Evolutionary conservation across 768 basidiomycete species (phyloP).

Genomic region (Dioszegia hungarica): DNA sequence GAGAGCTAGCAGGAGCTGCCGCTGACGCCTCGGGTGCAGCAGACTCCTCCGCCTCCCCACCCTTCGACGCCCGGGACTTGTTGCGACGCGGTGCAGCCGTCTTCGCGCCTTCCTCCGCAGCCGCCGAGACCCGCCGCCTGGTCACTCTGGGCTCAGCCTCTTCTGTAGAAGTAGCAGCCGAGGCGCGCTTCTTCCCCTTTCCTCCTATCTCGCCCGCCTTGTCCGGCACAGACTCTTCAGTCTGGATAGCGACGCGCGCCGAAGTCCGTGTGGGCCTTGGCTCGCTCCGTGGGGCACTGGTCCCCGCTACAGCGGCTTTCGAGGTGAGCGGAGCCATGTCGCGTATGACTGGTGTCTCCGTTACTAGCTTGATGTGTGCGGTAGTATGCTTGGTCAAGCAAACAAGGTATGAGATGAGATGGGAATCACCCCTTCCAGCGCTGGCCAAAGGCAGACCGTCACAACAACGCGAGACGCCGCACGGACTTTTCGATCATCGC

Average conservation of each 20-base stretch:
- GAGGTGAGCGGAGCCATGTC: no score
- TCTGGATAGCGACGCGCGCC: background rate
- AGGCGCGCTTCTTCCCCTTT: conserved; percentile 6
- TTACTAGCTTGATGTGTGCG: no score
- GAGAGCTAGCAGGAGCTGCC: background rate
- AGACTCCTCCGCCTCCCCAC: no score
- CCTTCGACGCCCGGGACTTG: background rate
- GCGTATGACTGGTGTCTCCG: no score
- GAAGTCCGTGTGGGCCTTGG: background rate
- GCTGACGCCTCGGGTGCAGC: no score
- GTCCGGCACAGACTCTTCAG: no score
- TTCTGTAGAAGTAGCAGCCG: background rate
- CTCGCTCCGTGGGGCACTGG: no score
- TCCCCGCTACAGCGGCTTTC: background rate
- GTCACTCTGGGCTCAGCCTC: background rate
- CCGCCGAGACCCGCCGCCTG: background rate
- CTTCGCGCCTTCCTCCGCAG: background rate
- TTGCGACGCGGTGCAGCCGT: background rate
- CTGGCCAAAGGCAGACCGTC: no score
- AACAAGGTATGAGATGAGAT: no score
- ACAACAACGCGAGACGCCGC: background rate
- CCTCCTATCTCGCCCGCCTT: background rate
- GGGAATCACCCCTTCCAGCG: no score
- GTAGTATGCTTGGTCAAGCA: no score
- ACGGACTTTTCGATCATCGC: background rate